Base-by-base conservation (phyloP, 2,329 filamentous ascomycete species). In the Neonectria hederae region DNA sequence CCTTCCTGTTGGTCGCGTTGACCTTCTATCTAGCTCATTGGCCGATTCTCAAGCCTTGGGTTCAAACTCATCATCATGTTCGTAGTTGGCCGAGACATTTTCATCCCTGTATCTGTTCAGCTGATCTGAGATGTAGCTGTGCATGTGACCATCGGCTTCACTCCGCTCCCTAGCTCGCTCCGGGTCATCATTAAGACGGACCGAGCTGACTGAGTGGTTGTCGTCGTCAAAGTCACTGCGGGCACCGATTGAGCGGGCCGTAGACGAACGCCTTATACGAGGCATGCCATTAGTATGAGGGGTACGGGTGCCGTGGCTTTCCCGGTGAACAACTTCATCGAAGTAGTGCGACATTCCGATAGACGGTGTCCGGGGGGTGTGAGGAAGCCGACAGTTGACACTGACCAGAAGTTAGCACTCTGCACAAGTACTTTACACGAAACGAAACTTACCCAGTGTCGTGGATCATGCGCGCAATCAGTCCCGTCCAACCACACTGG, bases 391-490 rank as follows among this genome's bases (percentile, higher is more conserved):
- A 78, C 94, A 97, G 77, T 89, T 96, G 76, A 97, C 86, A 70
- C 92, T 95, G 69, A 45, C 2, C 5, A 30, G 17, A 55, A 46
- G 77, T 88, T 79, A 89, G 84, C 74, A 59, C 28, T 24, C 21
- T 5, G 30, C 10, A 38, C 10, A 30, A 40, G n/a, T 4, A 45
- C 3, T 13, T 49, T n/a, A 43, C 54, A 52, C 6, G 17, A 22
- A 28, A 30, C 52, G 6, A 59, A 30, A 81, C 90, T 83, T 89
- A 96, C 92, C 94, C 95, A 71, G 95, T 97, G 76, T 98, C 96
- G 73, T 98, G 95, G 65, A 98, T 98, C 88, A 98, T 92, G 80
- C 97, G 94, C 26, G 95, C 95, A 77, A 98, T 94, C 70, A 98
- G 80, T 24, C 95, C 95, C 40, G 95, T 97, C 95, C 96, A 98